Evolutionary conservation across 495 filamentous ascomycete species (phyloP), one percentile per base, ranked within the genome.

Genomic region (Penicillium riverlandense): DNA sequence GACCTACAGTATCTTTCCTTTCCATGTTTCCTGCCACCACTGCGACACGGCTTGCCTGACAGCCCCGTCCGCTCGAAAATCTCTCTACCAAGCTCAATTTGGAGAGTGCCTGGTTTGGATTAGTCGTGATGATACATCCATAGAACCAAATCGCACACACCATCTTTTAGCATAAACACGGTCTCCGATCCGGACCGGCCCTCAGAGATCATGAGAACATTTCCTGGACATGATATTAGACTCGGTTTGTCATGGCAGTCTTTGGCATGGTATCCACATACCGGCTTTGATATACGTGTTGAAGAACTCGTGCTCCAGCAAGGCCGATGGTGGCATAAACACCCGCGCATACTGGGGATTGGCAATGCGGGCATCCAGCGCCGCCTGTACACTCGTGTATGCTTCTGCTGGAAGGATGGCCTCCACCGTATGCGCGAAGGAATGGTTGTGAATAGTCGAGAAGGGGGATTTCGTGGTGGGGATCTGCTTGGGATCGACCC

Each of bases 161-260:
- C 90, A 43, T 90, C 78, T 45, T 63, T 74, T 2, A 98, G 66
- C 0, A 76, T 79, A 56, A 85, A 94, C 3, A 88, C 71, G 58
- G 87, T 88, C 54, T 95, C 88, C 8, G 85, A 76, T n/a, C 83
- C 86, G 34, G 79, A 69, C 15, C 78, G 74, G 27, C 92, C 92
- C 58, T 95, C 84, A 0, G 94, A 96, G 11, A 95, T 79, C 87
- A 98, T 92, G 56, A 94, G 61, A 49, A 95, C 73, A 58, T 89
- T 84, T 13, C 92, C 91, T 95, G 44, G 27, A 35, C 16, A 16
- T 10, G 16, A 4, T 15, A 37, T 54, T 35, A 48, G 40, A 38
- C 35, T 8, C 29, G 16, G 8, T 43, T 31, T 15, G n/a, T 27
- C 13, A 9, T 10, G n/a, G 32, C 32, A 6, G 9, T 34, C n/a